These are phyloP conservation scores for Lagerstroemia speciosa DNA, from an alignment of 345 rosid species.

Conservation along the genomic window DNA sequence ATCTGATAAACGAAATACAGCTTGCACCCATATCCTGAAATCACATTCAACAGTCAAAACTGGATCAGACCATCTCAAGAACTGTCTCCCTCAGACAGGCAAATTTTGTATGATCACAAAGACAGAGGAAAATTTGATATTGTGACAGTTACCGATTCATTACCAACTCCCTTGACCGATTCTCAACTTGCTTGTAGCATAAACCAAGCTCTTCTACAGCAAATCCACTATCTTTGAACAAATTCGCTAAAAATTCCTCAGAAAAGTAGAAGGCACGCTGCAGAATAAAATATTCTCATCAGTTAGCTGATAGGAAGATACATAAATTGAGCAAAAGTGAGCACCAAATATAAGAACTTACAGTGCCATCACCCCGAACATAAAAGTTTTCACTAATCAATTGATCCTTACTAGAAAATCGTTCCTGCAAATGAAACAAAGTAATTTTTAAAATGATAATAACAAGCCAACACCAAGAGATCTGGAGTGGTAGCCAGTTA, in stretches of 20 bases:
- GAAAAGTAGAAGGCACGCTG: slow-evolving; percentile 94
- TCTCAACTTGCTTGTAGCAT: slow-evolving; percentile 91
- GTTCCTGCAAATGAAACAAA: slow-evolving; percentile 49
- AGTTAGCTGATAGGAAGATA: not conserved
- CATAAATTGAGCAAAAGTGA: slow-evolving; percentile 8
- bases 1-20: slow-evolving; percentile 46
- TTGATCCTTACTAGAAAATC: slow-evolving; percentile 76
- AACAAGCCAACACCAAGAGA: not conserved
- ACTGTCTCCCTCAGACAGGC: not conserved
- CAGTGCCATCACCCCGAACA: slow-evolving; percentile 96
- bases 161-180: slow-evolving; percentile 70
- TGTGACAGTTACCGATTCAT: slow-evolving; percentile 54
- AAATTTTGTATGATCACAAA: not conserved
- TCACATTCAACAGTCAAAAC: slow-evolving; percentile 2
- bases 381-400: slow-evolving; percentile 78
- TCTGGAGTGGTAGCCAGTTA: too few relatives aligned
- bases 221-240: slow-evolving; percentile 65
- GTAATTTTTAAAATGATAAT: not conserved
- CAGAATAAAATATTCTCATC: slow-evolving; percentile 6
- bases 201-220: slow-evolving; percentile 61
- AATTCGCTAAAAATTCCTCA: slow-evolving; percentile 55
- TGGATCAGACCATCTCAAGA: not conserved
- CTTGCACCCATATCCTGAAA: slow-evolving; percentile 86
- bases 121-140: not conserved
- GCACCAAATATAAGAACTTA: slow-evolving; percentile 29